Conservation (phyloP, 495 filamentous ascomycete genomes). For the Hamigera avellanea region DNA sequence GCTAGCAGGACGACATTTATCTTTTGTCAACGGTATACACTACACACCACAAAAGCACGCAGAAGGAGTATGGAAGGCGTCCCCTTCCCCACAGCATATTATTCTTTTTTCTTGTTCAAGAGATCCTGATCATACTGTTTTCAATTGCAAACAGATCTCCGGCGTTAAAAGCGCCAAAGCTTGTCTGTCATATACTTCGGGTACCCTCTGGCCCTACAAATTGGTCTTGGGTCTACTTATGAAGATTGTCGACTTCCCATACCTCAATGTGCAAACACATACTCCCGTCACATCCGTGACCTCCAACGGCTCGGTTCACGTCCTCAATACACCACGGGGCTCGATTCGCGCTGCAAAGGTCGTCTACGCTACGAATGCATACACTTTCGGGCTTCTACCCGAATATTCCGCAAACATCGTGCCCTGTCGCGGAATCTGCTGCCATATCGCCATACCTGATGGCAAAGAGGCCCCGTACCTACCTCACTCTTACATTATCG, state of each 20-base stretch:
- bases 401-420: conserved; percentile 49
- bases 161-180: conserved; percentile 23
- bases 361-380: conserved; percentile 64
- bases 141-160: conserved; percentile 17
- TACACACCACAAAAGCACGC: no score
- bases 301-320: conserved; percentile 23
- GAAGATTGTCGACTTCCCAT: conserved; percentile 34
- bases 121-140: no score
- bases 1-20: conserved; percentile 13
- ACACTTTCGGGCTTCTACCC: conserved; percentile 47
- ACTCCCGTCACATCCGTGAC: conserved; percentile 40
- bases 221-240: conserved; percentile 50
- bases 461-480: conserved; percentile 35
- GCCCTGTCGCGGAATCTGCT: conserved; percentile 42
- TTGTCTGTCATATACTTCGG: conserved; percentile 32
- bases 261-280: conserved; percentile 50
- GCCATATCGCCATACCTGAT: conserved; percentile 52
- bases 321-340: conserved; percentile 42
- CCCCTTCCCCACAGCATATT: conserved; percentile 14
- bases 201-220: conserved; percentile 53
- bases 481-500: conserved; percentile 22
- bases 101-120: no score
- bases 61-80: conserved; percentile 28
- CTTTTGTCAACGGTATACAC: conserved; percentile 9
- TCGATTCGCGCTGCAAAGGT: conserved; percentile 40